These are phyloP conservation scores for Blastobotrys aristatus DNA, from an alignment of 1,139 yeast genomes.

Conservation along the genomic window DNA sequence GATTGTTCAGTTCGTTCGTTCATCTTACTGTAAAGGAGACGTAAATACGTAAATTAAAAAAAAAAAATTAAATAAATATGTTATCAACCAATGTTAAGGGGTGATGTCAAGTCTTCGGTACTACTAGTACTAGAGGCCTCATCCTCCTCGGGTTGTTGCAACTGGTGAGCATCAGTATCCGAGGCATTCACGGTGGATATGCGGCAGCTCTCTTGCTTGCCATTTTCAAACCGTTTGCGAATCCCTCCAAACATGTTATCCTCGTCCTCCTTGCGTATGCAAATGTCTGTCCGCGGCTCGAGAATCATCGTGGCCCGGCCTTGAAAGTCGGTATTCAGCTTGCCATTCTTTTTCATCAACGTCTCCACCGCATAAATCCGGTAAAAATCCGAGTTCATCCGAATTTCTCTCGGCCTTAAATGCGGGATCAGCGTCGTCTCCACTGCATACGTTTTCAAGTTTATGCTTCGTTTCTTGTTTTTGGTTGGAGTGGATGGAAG, in stretches of 20 bases:
- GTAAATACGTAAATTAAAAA: too few species aligned
- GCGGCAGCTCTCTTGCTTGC: background rate
- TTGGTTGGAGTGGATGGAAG: background rate
- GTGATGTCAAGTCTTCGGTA: too few species aligned
- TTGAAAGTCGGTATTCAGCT: conserved; percentile 30
- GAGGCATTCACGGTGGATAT: background rate
- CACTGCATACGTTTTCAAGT: conserved; percentile 31
- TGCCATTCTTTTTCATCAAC: conserved; percentile 34
- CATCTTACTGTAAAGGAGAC: too few species aligned
- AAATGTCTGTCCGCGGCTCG: conserved; percentile 31
- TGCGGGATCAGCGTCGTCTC: conserved; percentile 31
- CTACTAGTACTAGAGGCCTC: too few species aligned
- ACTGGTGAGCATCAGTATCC: too few species aligned
- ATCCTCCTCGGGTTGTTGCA: conserved; percentile 3
- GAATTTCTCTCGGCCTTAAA: conserved; percentile 32
- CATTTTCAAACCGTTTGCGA: conserved; percentile 23
- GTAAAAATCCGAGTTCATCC: conserved; percentile 36
- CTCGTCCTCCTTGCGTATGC: conserved; percentile 19
- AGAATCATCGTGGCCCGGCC: conserved; percentile 35
- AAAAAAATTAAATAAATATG: too few species aligned
- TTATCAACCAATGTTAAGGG: too few species aligned
- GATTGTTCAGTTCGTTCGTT: too few species aligned
- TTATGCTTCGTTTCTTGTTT: conserved; percentile 19
- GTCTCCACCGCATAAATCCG: conserved; percentile 36
- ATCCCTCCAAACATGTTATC: conserved; percentile 26